Evolutionary conservation across 371 early-diverging fungal species (phyloP).

Genomic region (Catenaria anguillulae): DNA sequence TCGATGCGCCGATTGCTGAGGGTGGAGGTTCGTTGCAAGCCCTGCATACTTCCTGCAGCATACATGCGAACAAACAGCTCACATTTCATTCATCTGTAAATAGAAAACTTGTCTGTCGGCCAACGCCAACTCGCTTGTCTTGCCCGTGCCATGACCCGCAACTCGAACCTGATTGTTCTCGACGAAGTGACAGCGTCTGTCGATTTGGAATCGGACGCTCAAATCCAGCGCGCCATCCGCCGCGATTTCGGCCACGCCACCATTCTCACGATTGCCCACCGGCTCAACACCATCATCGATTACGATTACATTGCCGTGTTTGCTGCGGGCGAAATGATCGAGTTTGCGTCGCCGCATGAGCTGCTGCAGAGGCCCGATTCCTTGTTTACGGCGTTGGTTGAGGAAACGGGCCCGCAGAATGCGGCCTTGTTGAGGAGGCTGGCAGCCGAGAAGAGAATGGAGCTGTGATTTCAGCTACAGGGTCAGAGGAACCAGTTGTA

Average conservation of each 20-base stretch:
- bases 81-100: no score
- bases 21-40: background rate
- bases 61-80: no score
- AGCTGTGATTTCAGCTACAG: no score
- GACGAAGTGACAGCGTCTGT: slow-evolving; percentile 84
- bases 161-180: slow-evolving; percentile 54
- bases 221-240: slow-evolving; percentile 81
- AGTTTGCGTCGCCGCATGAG: slow-evolving; percentile 48
- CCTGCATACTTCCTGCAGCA: no score
- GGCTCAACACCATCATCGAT: slow-evolving; percentile 74
- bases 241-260: slow-evolving; percentile 71
- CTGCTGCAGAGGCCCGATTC: slow-evolving; percentile 37
- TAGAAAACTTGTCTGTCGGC: slow-evolving; percentile 56
- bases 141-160: slow-evolving; percentile 63
- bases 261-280: slow-evolving; percentile 84
- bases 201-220: slow-evolving; percentile 3
- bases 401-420: slow-evolving; percentile 21
- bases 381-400: slow-evolving; percentile 42
- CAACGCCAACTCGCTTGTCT: slow-evolving; percentile 60
- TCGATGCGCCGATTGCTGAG: slow-evolving; percentile 3
- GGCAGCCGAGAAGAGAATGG: background rate
- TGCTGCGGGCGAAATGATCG: slow-evolving; percentile 60
- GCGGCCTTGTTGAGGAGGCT: slow-evolving; percentile 1
- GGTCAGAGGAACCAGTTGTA: no score
- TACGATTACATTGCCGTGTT: slow-evolving; percentile 73